Conservation (phyloP, 257 asterid genomes). For the Sherardia arvensis region DNA sequence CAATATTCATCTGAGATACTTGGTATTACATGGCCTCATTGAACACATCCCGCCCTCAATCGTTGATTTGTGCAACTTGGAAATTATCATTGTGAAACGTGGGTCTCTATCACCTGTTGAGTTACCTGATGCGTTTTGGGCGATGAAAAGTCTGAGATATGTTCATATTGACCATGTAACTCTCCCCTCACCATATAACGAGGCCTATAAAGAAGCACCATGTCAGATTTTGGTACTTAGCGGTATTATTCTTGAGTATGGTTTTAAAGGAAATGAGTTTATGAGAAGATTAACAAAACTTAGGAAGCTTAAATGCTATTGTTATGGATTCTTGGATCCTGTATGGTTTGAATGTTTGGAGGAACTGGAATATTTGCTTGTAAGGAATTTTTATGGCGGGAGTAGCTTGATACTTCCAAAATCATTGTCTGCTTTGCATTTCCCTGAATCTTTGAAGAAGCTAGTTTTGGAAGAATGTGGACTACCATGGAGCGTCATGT, state of each 20-base stretch:
- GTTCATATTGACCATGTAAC: not conserved
- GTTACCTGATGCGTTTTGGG: not conserved
- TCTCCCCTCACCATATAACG: not conserved
- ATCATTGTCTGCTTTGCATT: not conserved
- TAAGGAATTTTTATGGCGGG: not conserved
- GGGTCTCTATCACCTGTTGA: not conserved
- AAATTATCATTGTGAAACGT: not conserved
- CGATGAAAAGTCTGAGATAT: not conserved
- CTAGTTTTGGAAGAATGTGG: not conserved
- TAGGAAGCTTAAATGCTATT: not conserved
- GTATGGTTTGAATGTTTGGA: not conserved
- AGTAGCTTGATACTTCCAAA: not conserved
- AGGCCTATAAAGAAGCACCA: not conserved
- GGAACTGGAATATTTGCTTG: not conserved
- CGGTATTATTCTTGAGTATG: not conserved
- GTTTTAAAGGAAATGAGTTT: not conserved
- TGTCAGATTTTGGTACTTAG: not conserved
- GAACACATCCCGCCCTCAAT: not conserved
- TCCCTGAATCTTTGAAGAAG: not conserved
- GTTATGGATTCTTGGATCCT: not conserved
- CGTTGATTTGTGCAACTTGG: not conserved
- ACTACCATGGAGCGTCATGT: not conserved
- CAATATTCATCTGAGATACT: not conserved
- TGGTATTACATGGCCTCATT: not conserved
- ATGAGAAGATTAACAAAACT: not conserved